Evolutionary conservation across 2,329 filamentous ascomycete species (phyloP), one percentile per base, ranked within the genome.

Genomic region (Aspergillus luchuensis): DNA sequence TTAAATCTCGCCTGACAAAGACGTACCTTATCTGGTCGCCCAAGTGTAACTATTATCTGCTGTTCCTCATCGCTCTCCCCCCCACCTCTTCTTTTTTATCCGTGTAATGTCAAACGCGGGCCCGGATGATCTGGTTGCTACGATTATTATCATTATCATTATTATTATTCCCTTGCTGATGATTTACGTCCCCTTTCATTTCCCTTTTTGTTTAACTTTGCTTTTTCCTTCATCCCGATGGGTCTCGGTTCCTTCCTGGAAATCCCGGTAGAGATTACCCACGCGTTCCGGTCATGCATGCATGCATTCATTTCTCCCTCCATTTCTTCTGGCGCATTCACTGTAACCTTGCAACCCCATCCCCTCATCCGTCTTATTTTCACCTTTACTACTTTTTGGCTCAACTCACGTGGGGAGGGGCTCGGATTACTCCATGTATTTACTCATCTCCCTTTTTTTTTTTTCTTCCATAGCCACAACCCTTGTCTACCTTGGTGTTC

Each of bases 111-210:
- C 56, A 21, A 53, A 17, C 28, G 8, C 39, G 21, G 25, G 25
- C n/a, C 30, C 48, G 17, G 19, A 38, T 45, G 48, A 17, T 33
- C 19, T 53, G n/a, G 36, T 28, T 38, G 17, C 43, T 25, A 51
- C 39, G 49, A 52, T 49, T 21, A 33, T 36, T 36, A 30, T 30
- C 4, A 30, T 8, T 25, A 25, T 25, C 11, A 36, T 25, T 30
- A 36, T 10, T 30, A 36, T n/a, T 58, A 28, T 41, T 39, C 36
- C 33, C 30, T 38, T 45, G 28, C 59, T 64, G 54, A 62, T 51
- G 62, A 59, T 59, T 66, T 56, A 63, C 50, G 64, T 57, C 49
- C 19, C 25, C 55, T 56, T 47, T 19, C 30, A 56, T 55, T 48
- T 4, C 47, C 21, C 8, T 45, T 5, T 10, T 10, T 21, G n/a